Conservation (phyloP, 345 rosid genomes). For the Eutrema heterophyllum region DNA sequence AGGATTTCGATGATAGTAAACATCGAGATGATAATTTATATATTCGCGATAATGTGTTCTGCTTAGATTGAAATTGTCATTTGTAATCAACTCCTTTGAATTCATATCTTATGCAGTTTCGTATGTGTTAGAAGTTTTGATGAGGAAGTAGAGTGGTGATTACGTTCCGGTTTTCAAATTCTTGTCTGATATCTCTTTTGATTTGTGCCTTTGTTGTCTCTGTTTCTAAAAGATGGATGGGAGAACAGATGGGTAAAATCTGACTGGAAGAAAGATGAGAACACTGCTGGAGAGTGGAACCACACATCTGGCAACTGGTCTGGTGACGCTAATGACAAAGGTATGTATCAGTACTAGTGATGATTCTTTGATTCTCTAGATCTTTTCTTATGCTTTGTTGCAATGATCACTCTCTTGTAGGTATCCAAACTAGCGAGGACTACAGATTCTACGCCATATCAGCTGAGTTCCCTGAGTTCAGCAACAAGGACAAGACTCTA, state of each 20-base stretch:
- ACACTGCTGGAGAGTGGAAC: conserved; percentile 87
- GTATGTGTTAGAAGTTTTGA: neutral
- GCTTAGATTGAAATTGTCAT: neutral
- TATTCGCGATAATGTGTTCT: neutral
- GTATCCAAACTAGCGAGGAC: conserved; percentile 97
- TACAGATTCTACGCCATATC: conserved; percentile 97
- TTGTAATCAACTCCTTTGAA: neutral
- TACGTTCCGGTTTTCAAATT: neutral
- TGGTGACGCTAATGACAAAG: conserved; percentile 87
- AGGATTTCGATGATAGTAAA: neutral
- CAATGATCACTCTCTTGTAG: conserved; percentile 28
- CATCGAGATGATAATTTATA: neutral
- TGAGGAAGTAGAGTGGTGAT: neutral
- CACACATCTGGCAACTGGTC: conserved; percentile 94
- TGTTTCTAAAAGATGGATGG: conserved; percentile 72
- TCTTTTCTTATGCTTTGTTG: neutral
- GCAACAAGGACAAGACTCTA: conserved; percentile 84
- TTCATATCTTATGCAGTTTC: neutral
- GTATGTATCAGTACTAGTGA: conserved; percentile 30
- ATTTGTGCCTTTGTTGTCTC: neutral
- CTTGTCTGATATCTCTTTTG: neutral
- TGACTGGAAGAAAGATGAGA: conserved; percentile 91
- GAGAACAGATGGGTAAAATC: conserved; percentile 88
- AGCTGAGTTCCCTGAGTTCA: conserved; percentile 86
- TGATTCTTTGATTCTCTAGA: neutral